phyloP scores from a whole-genome alignment of 2,329 filamentous ascomycete species.

The Keithomyces neogunnii region DNA sequence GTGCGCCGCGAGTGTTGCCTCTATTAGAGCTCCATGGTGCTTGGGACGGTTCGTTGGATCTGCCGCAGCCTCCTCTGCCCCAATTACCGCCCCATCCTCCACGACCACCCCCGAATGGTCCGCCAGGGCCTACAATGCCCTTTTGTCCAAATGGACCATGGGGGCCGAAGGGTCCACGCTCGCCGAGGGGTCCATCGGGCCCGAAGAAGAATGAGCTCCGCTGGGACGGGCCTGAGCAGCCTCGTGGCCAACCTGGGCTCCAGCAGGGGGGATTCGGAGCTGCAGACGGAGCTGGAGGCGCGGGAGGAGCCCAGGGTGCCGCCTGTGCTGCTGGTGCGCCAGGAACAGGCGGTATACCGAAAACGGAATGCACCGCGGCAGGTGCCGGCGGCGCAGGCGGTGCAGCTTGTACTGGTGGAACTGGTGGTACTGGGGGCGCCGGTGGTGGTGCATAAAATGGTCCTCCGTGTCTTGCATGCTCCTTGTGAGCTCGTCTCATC shows the following conservation, averaged over 20 bases:
- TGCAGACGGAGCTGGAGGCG: constrained; percentile 4
- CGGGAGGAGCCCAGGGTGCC: neutral
- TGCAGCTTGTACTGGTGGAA: neutral
- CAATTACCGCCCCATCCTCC: constrained; percentile 8
- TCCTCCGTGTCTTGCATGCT: constrained; percentile 16
- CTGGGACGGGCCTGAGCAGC: neutral
- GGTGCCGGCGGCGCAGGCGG: constrained; percentile 3
- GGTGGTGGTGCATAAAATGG: constrained; percentile 2
- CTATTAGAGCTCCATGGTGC: constrained; percentile 5
- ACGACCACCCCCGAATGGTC: constrained; percentile 7
- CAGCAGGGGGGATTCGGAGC: neutral
- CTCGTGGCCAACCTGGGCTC: neutral
- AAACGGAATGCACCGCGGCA: neutral
- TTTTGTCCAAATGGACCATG: neutral
- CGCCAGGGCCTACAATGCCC: neutral
- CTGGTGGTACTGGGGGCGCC: constrained; percentile 3
- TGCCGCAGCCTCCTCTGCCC: constrained; percentile 6
- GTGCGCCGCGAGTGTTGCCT: constrained; percentile 8
- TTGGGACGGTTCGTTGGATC: constrained; percentile 7
- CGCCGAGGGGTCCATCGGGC: neutral
- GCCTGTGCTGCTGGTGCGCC: too few species aligned
- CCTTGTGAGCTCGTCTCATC: constrained; percentile 19
- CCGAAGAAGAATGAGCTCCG: neutral
- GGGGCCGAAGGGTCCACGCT: neutral
- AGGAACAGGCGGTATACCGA: too few species aligned